phyloP scores from a whole-genome alignment of 176 grass and related monocot genomes.

The Aechmea fasciata region DNA sequence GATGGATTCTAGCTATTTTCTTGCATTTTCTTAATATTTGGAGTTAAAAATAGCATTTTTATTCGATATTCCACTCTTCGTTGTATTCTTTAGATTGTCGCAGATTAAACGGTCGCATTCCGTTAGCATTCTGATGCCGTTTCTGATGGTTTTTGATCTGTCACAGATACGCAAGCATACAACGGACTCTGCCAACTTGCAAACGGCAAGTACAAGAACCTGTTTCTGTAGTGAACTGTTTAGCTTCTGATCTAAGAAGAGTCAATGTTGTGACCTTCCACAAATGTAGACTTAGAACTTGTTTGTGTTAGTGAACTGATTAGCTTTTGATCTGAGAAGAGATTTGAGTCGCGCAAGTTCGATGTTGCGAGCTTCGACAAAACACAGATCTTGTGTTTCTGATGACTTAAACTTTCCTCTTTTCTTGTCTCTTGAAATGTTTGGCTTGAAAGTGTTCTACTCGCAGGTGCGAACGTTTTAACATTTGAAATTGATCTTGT shows the following conservation, averaged over 20 bases:
- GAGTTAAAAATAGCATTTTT: too few species aligned
- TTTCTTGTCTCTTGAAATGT: background rate
- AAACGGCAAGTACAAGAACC: slow-evolving; percentile 46
- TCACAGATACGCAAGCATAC: slow-evolving; percentile 43
- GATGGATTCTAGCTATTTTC: too few species aligned
- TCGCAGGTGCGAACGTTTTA: background rate
- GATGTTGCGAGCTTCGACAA: background rate
- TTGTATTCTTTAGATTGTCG: background rate
- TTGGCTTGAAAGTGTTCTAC: background rate
- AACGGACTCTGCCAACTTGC: slow-evolving; percentile 73
- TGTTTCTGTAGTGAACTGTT: slow-evolving; percentile 52
- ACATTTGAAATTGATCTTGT: background rate
- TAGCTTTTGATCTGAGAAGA: slow-evolving; percentile 3
- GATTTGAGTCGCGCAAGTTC: slow-evolving; percentile 3
- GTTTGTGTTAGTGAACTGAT: slow-evolving; percentile 50
- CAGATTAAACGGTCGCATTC: background rate
- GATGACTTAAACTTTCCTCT: background rate
- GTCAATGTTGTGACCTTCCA: background rate
- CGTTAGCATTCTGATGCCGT: background rate
- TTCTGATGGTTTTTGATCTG: slow-evolving; percentile 16
- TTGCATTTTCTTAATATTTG: too few species aligned
- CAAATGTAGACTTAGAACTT: slow-evolving; percentile 16
- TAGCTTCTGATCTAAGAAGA: slow-evolving; percentile 1
- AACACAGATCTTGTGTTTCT: background rate
- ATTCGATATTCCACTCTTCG: background rate